Evolutionary conservation across 2,329 filamentous ascomycete genomes (phyloP), one percentile per base, ranked within the genome.

Genomic region (Exophiala viscosa): DNA sequence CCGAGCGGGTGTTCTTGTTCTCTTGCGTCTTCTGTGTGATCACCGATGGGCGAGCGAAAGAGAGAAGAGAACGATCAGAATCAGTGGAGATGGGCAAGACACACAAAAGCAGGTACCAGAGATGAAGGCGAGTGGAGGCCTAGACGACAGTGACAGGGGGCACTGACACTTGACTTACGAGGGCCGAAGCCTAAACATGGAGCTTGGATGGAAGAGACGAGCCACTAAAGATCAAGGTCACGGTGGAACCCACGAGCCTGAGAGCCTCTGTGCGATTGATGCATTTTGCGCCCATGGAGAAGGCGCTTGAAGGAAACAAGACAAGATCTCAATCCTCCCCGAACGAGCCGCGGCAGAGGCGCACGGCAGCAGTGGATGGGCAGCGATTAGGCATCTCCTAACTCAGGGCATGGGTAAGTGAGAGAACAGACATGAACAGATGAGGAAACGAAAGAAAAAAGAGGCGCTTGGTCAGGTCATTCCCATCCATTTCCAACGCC

Each of bases 281-380:
- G 23, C 23, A 28, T 28, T 38, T 44, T 32, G 48, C 43, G 41
- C 41, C 36, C 33, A 33, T 23, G 34, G 20, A 28, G 20, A 39
- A 45, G 45, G 50, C 50, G 50, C 50, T 53, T 46, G 48, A n/a
- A 18, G 20, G 18, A 34, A 42, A 48, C 10, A 33, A 31, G 39
- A 40, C 39, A 13, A 35, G 43, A 1, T 18, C 15, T 32, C 18
- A 23, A 34, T 17, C 38, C 48, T 17, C 41, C 13, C 32, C 44
- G 38, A 38, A 23, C 45, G 48, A 44, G 43, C 40, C 45, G 45
- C 48, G 49, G 41, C 50, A 50, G 49, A 55, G 49, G 52, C 55
- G 51, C 51, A 44, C 55, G 51, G 38, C 32, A 48, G 45, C 18
- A 20, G 17, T 14, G 36, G 38, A 48, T 28, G 23, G 23, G 23